phyloP scores from a whole-genome alignment of 2,329 filamentous ascomycete species.

The Aureobasidium sp. region DNA sequence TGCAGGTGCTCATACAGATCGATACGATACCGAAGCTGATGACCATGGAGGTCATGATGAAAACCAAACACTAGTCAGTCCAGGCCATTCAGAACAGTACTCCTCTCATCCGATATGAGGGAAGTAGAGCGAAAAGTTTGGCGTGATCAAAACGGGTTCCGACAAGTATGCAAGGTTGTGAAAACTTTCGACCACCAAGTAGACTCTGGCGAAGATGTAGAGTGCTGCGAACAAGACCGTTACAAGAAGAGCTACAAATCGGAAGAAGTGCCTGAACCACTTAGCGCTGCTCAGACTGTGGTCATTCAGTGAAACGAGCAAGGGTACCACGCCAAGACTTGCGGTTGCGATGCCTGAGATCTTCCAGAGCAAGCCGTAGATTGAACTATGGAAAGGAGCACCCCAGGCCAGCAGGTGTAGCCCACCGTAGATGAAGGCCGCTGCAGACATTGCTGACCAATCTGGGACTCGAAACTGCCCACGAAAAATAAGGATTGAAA shows the following conservation, averaged over 20 bases:
- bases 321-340: neutral
- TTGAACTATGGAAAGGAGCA: conserved; percentile 18
- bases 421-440: conserved; percentile 15
- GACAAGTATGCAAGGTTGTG: conserved; percentile 16
- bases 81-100: neutral
- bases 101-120: conserved; percentile 15
- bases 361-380: neutral
- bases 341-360: neutral
- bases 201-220: conserved; percentile 15
- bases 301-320: too few relatives aligned
- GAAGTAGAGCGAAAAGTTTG: conserved; percentile 15
- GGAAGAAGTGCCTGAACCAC: too few relatives aligned
- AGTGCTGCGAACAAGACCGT: neutral
- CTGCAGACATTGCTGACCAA: neutral
- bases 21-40: neutral
- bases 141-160: conserved; percentile 8
- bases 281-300: too few relatives aligned
- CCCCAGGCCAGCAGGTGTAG: conserved; percentile 23
- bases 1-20: neutral
- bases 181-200: conserved; percentile 18
- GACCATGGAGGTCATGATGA: neutral
- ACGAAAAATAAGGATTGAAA: too few relatives aligned
- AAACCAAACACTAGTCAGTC: neutral
- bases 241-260: too few relatives aligned
- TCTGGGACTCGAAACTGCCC: too few relatives aligned